Conservation (phyloP, 352 stramenopile genomes). For the Phytopythium vexans region DNA sequence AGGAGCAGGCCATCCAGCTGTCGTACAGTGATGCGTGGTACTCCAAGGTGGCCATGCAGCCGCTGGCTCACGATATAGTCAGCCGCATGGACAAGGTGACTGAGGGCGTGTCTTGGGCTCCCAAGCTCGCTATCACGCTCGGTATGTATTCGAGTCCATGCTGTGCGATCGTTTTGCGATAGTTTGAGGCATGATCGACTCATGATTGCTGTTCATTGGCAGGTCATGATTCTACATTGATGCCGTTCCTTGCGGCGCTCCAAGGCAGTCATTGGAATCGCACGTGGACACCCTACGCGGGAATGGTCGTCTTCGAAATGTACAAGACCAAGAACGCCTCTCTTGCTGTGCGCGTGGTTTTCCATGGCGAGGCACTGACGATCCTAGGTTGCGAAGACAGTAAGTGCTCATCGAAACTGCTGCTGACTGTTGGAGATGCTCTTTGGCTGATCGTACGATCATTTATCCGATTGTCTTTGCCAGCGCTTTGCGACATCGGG, state of each 20-base stretch:
- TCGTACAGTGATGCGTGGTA: slow-evolving; percentile 82
- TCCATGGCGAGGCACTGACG: slow-evolving; percentile 66
- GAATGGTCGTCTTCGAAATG: slow-evolving; percentile 68
- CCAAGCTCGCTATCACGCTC: slow-evolving; percentile 75
- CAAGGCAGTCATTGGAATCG: slow-evolving; percentile 76
- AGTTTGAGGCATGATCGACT: not conserved
- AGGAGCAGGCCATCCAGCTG: slow-evolving; percentile 52
- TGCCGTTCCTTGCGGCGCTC: slow-evolving; percentile 74
- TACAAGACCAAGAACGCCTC: slow-evolving; percentile 70
- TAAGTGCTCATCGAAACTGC: slow-evolving; percentile 17
- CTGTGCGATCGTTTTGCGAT: not conserved
- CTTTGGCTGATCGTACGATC: slow-evolving; percentile 7
- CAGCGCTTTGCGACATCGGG: slow-evolving; percentile 58
- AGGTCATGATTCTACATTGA: slow-evolving; percentile 82
- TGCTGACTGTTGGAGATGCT: not conserved
- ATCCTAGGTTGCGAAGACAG: slow-evolving; percentile 73
- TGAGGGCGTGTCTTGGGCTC: slow-evolving; percentile 28
- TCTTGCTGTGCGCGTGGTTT: slow-evolving; percentile 63
- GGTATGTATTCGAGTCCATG: slow-evolving; percentile 24
- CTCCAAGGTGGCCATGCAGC: slow-evolving; percentile 82
- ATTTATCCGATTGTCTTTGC: not conserved
- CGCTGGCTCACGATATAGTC: slow-evolving; percentile 72
- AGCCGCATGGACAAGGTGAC: slow-evolving; percentile 47
- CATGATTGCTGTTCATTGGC: not conserved
- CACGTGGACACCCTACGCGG: slow-evolving; percentile 84